Conservation (phyloP, 139 green algal species). For the Trebouxia sp. region DNA sequence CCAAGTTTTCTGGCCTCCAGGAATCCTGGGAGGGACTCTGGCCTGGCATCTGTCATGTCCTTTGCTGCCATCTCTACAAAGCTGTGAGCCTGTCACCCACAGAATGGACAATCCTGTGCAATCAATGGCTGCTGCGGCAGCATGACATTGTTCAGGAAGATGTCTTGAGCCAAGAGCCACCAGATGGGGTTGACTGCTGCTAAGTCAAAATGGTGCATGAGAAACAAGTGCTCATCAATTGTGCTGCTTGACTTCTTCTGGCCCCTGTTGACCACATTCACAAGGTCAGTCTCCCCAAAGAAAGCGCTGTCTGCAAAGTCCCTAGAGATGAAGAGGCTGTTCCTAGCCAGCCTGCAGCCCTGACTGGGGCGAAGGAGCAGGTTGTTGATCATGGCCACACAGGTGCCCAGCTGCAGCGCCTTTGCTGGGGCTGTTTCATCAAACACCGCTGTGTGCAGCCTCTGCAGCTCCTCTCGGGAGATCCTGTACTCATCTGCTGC, state of each 20-base stretch:
- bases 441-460: conserved; percentile 5
- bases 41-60: conserved; percentile 16
- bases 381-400: conserved; percentile 8
- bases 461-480: conserved; percentile 1
- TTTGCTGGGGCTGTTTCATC: conserved; percentile 1
- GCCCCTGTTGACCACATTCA: not conserved
- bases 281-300: not conserved
- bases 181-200: not conserved
- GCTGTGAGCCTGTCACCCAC: not conserved
- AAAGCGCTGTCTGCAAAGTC: not conserved
- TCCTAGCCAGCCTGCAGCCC: not conserved
- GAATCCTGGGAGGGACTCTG: not conserved
- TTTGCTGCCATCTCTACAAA: conserved; percentile 10
- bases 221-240: conserved; percentile 18
- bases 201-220: conserved; percentile 9
- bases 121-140: conserved; percentile 8
- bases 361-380: conserved; percentile 5
- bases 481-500: not conserved
- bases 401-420: conserved; percentile 5
- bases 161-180: not conserved
- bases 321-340: not conserved
- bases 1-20: conserved; percentile 12
- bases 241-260: conserved; percentile 18
- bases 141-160: conserved; percentile 18
- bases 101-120: not conserved